A percentile compares a stretch with the other conserved stretches of the same genome.
phyloP scores from a whole-genome alignment of 2,329 filamentous ascomycete species.

The Paracoccidioides brasiliensis region DNA sequence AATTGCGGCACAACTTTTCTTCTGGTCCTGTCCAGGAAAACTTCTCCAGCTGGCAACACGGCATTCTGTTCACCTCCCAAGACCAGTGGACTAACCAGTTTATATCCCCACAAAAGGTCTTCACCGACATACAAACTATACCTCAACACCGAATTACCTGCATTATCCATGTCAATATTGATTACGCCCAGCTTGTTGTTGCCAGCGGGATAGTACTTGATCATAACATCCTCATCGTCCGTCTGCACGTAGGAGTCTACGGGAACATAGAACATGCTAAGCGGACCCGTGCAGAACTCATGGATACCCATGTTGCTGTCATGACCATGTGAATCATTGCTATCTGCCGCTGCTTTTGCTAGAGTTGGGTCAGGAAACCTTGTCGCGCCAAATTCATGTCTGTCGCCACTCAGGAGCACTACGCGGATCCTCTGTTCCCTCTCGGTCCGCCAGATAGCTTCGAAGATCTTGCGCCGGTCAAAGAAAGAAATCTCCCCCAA shows the following conservation, averaged over 20 bases:
- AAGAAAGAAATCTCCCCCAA: constrained; percentile 78
- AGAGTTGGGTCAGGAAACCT: constrained; percentile 43
- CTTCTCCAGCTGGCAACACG: constrained; percentile 19
- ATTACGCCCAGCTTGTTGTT: constrained; percentile 81
- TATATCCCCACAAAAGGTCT: constrained; percentile 56
- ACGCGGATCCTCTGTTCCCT: constrained; percentile 57
- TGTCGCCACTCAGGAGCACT: constrained; percentile 73
- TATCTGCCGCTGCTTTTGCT: background rate
- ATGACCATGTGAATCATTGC: constrained; percentile 4
- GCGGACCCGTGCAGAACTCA: constrained; percentile 81
- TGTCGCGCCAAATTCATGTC: constrained; percentile 95
- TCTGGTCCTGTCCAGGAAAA: constrained; percentile 19
- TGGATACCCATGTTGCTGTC: constrained; percentile 41
- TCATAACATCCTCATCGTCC: constrained; percentile 66
- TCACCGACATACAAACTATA: constrained; percentile 79
- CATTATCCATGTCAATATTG: constrained; percentile 57
- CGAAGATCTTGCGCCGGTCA: constrained; percentile 68
- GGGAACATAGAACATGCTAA: constrained; percentile 90
- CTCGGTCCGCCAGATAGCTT: constrained; percentile 87
- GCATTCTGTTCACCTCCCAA: constrained; percentile 1
- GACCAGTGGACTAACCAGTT: constrained; percentile 24
- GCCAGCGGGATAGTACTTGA: constrained; percentile 72
- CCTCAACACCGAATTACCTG: constrained; percentile 50
- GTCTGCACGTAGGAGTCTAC: constrained; percentile 69
- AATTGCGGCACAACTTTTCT: background rate